Conservation (phyloP, 2,329 filamentous ascomycete genomes). For the Stemphylium lycopersici region DNA sequence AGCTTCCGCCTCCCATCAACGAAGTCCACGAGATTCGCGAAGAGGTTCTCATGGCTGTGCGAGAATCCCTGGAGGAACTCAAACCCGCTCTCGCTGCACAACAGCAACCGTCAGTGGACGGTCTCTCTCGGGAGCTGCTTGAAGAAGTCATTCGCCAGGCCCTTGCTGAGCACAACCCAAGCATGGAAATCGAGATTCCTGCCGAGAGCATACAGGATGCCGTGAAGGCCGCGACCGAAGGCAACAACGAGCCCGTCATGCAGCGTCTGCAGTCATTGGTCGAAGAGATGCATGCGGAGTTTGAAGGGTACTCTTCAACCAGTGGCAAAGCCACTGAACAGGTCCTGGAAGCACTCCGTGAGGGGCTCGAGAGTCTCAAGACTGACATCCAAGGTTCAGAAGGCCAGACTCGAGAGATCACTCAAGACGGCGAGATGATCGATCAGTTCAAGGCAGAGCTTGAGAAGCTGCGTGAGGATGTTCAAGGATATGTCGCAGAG, state of each 20-base stretch:
- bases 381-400: constrained; percentile 82
- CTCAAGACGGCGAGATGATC: constrained; percentile 79
- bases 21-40: constrained; percentile 75
- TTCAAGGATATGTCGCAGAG: constrained; percentile 59
- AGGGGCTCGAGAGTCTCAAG: constrained; percentile 82
- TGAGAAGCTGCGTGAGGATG: constrained; percentile 66
- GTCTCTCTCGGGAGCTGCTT: constrained; percentile 61
- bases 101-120: constrained; percentile 44
- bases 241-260: constrained; percentile 65
- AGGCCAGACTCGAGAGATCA: constrained; percentile 70
- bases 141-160: constrained; percentile 65
- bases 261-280: constrained; percentile 64
- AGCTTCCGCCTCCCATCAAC: constrained; percentile 73
- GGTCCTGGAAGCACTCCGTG: constrained; percentile 83
- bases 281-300: constrained; percentile 66
- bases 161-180: constrained; percentile 55
- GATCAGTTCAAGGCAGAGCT: constrained; percentile 70
- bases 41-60: constrained; percentile 81
- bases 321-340: constrained; percentile 86
- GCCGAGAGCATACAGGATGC: constrained; percentile 62
- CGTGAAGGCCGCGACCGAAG: constrained; percentile 61
- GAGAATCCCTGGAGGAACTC: constrained; percentile 85
- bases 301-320: constrained; percentile 80
- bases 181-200: constrained; percentile 55
- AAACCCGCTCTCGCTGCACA: constrained; percentile 58